Conservation (phyloP, 2,329 filamentous ascomycete genomes). For the Fusarium drepaniforme region DNA sequence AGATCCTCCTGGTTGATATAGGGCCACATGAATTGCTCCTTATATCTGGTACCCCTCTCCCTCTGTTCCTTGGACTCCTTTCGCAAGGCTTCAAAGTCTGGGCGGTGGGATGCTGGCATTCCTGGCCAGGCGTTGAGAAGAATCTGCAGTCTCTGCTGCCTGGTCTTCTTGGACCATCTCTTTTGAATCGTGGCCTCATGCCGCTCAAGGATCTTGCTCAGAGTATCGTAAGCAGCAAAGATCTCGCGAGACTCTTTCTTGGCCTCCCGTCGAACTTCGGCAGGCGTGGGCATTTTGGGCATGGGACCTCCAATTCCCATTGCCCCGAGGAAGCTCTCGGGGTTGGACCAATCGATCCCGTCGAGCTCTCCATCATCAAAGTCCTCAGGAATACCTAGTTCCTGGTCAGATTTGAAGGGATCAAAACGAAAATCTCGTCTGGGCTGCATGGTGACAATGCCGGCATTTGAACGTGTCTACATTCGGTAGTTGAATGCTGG, state of each 20-base stretch:
- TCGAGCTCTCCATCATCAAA: not conserved
- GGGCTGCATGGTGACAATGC: not conserved
- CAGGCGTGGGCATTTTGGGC: conserved; percentile 7
- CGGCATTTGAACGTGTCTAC: not conserved
- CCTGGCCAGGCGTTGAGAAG: conserved; percentile 61
- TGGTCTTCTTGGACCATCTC: conserved; percentile 67
- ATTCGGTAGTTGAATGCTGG: not conserved
- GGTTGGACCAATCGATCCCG: not conserved
- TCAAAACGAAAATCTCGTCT: not conserved
- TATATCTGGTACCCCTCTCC: conserved; percentile 33
- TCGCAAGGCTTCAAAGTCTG: conserved; percentile 59
- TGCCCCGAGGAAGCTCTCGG: not conserved
- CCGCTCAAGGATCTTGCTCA: conserved; percentile 59
- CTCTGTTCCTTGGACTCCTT: conserved; percentile 36
- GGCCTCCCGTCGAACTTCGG: conserved; percentile 23
- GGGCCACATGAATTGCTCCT: conserved; percentile 61
- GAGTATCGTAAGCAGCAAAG: conserved; percentile 48
- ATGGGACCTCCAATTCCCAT: not conserved
- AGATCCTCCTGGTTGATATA: conserved; percentile 71
- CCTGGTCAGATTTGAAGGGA: not conserved
- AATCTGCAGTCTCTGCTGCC: conserved; percentile 58
- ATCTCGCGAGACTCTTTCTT: conserved; percentile 41
- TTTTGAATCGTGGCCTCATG: conserved; percentile 65
- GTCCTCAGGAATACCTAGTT: not conserved
- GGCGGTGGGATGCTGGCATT: conserved; percentile 63